Base-by-base conservation (phyloP, 2,329 filamentous ascomycete species). In the Sclerotinia minor region DNA sequence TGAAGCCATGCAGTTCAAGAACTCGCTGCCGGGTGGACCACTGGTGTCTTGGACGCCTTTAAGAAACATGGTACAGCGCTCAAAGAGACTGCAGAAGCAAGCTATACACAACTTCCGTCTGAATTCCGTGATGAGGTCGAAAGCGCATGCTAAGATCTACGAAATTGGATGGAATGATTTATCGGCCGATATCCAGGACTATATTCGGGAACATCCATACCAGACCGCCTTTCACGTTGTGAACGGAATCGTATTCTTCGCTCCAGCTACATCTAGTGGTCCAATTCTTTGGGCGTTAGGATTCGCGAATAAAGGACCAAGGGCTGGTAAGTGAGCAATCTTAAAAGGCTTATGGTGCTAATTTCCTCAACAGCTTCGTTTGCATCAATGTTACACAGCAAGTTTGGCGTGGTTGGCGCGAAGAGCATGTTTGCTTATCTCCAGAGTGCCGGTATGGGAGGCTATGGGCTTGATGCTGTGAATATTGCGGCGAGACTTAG, bases 211-310 rank as follows among this genome's bases (percentile, higher is more conserved):
- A 29, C 24, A 64, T 41, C 49, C 61, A 41, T 64, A 44, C 15
- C 49, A 64, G 17, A 44, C 49, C 2, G 49, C 49, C 2, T 64
- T 64, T 29, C n/a, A 64, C 8, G 47, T 64, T 19, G 24, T 55
- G 11, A 64, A 29, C 5, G 49, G 61, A 32, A 29, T 54, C 19
- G 47, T 67, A 19, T 67, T 67, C 26, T 61, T 67, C n/a, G 35
- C 35, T 13, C 55, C 65, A 26, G 49, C 45, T 54, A 21, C 47
- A 32, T 26, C 45, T 4, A 67, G 65, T 53, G 47, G 65, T 11
- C 55, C 65, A 0, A 17, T 67, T 13, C 35, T 67, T 3, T 67
- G 35, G 35, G 2, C 13, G 1, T 52, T 67, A 13, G 65, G 65
- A 8, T 67, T 24, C n/a, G n/a, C 35, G 9, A 9, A 19, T 7